phyloP scores from a whole-genome alignment of 345 rosid species.

The Syzygium oleosum region DNA sequence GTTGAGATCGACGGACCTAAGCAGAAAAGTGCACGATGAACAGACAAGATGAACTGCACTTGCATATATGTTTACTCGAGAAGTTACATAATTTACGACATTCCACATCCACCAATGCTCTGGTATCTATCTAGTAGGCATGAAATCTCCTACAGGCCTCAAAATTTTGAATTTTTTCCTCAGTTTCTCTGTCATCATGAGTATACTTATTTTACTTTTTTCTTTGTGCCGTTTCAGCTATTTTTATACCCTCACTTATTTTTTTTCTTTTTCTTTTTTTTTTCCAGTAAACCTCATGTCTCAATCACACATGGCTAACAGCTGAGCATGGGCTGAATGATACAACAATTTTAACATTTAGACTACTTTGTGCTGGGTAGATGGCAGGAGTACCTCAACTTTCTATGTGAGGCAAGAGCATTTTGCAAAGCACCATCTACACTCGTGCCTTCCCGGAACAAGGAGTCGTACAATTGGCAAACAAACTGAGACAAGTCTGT shows the following conservation, averaged over 20 bases:
- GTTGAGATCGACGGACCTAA: background rate
- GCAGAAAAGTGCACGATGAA: background rate
- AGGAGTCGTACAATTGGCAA: constrained; percentile 51
- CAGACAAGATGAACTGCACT: background rate
- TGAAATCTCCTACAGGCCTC: constrained; percentile 19
- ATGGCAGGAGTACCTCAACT: constrained; percentile 74
- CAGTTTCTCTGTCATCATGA: background rate
- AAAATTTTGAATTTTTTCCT: constrained; percentile 22
- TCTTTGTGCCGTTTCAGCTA: background rate
- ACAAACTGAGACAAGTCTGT: constrained; percentile 67
- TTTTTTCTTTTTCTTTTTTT: background rate
- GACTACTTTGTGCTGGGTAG: constrained; percentile 43
- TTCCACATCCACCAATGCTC: background rate
- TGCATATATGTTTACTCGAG: constrained; percentile 13
- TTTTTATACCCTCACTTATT: background rate
- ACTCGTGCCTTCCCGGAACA: constrained; percentile 62
- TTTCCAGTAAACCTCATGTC: background rate
- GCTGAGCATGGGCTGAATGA: background rate
- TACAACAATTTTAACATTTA: background rate
- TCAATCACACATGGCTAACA: background rate
- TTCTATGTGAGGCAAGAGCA: constrained; percentile 62
- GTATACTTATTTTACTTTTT: background rate
- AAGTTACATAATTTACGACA: background rate
- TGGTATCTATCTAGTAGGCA: constrained; percentile 5
- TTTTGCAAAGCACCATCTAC: constrained; percentile 64